Evolutionary conservation across 2,329 filamentous ascomycete species (phyloP), one percentile per base, ranked within the genome.

Genomic region (Nemania sp.): DNA sequence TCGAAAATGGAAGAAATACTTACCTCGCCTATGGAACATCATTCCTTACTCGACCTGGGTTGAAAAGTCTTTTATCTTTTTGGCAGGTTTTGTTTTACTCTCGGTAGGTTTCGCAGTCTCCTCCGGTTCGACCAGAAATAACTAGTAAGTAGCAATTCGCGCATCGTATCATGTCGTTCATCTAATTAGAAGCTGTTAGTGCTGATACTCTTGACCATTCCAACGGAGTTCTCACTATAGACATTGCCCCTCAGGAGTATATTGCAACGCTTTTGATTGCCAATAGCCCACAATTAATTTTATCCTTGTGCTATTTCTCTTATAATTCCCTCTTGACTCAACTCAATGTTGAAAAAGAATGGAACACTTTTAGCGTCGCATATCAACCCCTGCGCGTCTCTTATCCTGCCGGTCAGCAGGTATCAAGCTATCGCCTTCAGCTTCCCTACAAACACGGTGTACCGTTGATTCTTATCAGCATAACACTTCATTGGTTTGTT

Each of bases 371-470:
- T 7, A 34, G 57, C 9, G 0, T n/a, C 7, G n/a, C n/a, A 7
- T 40, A 56, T 17, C 12, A 42, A 18, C 52, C 58, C 11, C 52
- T 60, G 5, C 52, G 46, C 7, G 58, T 60, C n/a, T 52, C 53
- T 13, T 45, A 55, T 17, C 57, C 57, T n/a, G 12, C 3, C 1
- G 58, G 58, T 5, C n/a, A 60, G 47, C 58, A 60, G 21, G 10
- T 32, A 17, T 51, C 58, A 7, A 57, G 2, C 32, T 60, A 60
- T 25, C 53, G 58, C 12, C 42, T 60, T 5, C 58, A 60, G 35
- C 39, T 60, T 11, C 58, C 58, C 2, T 60, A 60, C 13, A 39
- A 15, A 15, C 5, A 46, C 7, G 50, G 58, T 29, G 7, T 57
- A 1, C 58, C 58, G 7, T 35, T 35, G 13, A 35, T 35, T 35